Evolutionary conservation across 192 early-diverging fungal species (phyloP).

Genomic region (Rhizoclosmatium sp.): DNA sequence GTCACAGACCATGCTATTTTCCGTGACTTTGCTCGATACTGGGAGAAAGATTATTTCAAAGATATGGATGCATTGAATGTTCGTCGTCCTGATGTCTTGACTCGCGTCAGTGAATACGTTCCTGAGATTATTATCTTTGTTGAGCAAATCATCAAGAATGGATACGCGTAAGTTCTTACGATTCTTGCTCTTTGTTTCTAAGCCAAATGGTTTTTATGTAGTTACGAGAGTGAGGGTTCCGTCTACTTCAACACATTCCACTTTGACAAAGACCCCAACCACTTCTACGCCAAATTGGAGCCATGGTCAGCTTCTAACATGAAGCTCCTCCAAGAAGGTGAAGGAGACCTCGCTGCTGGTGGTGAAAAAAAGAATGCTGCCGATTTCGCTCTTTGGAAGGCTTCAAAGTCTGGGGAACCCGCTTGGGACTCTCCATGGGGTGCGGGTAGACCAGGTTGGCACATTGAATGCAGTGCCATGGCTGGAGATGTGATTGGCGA

Average conservation of each 20-base stretch:
- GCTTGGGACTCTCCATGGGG: constrained; percentile 94
- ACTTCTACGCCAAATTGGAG: constrained; percentile 94
- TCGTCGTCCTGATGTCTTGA: constrained; percentile 84
- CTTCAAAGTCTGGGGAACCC: constrained; percentile 92
- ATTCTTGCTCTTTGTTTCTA: background rate
- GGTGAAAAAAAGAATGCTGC: constrained; percentile 69
- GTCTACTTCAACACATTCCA: constrained; percentile 93
- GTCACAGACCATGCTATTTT: constrained; percentile 93
- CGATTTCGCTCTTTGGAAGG: constrained; percentile 98
- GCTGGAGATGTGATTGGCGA: constrained; percentile 88
- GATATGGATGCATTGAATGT: constrained; percentile 94
- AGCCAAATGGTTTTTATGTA: constrained; percentile 20
- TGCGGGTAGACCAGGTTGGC: constrained; percentile 96
- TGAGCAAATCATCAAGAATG: constrained; percentile 92
- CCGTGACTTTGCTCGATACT: constrained; percentile 89
- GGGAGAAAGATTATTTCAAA: constrained; percentile 92
- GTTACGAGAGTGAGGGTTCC: constrained; percentile 87
- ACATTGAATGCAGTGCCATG: constrained; percentile 99
- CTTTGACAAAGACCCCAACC: constrained; percentile 82
- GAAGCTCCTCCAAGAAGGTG: constrained; percentile 86
- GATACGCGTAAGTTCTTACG: constrained; percentile 69
- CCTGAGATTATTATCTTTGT: constrained; percentile 92
- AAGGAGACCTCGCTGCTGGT: constrained; percentile 74
- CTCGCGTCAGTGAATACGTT: constrained; percentile 96
- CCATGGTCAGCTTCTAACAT: constrained; percentile 87